Percentiles rank a stretch among this genome's conserved stretches.
These are phyloP conservation scores for Clavaria fumosa DNA, from an alignment of 768 basidiomycete genomes.

Conservation along the genomic window DNA sequence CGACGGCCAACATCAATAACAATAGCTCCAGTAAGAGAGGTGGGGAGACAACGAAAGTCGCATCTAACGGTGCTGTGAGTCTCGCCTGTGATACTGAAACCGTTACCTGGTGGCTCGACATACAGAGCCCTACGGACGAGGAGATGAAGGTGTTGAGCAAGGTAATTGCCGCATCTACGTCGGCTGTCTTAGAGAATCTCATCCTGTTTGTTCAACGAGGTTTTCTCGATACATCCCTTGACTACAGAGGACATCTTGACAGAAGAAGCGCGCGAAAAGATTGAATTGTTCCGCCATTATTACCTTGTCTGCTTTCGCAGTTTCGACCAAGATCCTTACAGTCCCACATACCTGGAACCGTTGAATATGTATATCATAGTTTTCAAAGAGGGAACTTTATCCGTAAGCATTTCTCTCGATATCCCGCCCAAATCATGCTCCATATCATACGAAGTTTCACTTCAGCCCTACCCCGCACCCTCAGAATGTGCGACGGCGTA, in stretches of 20 bases:
- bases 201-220: slow-evolving; percentile 33
- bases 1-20: not conserved
- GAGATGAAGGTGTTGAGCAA: slow-evolving; percentile 97
- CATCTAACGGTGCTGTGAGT: slow-evolving; percentile 6
- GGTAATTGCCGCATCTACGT: slow-evolving; percentile 28
- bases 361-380: slow-evolving; percentile 99
- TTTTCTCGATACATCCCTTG: slow-evolving; percentile 92
- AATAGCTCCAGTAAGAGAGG: not conserved
- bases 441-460: slow-evolving; percentile 52
- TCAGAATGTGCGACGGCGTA: slow-evolving; percentile 92
- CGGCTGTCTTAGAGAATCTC: slow-evolving; percentile 1
- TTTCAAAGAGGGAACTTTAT: slow-evolving; percentile 90
- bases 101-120: slow-evolving; percentile 95
- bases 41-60: not conserved
- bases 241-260: slow-evolving; percentile 99
- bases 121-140: slow-evolving; percentile 86
- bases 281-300: slow-evolving; percentile 96
- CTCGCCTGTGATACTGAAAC: slow-evolving; percentile 38
- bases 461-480: slow-evolving; percentile 96
- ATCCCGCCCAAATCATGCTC: not conserved
- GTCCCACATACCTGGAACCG: slow-evolving; percentile 92
- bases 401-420: slow-evolving; percentile 35
- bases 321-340: slow-evolving; percentile 97
- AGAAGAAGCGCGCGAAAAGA: slow-evolving; percentile 99
- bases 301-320: slow-evolving; percentile 98